Conservation (phyloP, 179 eudicot genomes). For the Amaranthus tricolor region DNA sequence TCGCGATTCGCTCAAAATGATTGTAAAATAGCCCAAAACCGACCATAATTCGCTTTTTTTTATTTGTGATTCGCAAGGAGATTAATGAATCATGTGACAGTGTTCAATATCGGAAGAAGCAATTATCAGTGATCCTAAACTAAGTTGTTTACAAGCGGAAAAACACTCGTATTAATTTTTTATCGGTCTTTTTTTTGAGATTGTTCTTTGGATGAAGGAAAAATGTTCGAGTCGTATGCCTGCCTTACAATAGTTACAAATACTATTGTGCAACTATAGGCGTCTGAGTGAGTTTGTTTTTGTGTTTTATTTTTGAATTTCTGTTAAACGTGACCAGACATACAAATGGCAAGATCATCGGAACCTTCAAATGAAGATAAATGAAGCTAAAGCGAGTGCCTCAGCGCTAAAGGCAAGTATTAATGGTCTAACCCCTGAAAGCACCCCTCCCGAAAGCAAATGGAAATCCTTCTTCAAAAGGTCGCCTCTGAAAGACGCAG, state of each 20-base stretch:
- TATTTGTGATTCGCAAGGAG: no score
- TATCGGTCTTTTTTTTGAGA: neutral
- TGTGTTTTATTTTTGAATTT: neutral
- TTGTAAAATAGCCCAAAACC: no score
- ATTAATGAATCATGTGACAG: no score
- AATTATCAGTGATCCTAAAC: neutral
- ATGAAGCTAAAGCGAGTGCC: constrained; percentile 76
- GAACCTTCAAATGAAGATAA: constrained; percentile 61
- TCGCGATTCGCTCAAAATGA: no score
- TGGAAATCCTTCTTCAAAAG: constrained; percentile 74
- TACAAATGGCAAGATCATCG: constrained; percentile 89
- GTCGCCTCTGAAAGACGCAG: constrained; percentile 59
- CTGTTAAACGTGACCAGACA: constrained; percentile 44
- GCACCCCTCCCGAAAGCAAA: constrained; percentile 59
- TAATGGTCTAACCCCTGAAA: constrained; percentile 44
- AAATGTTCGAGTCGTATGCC: neutral
- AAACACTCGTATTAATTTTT: neutral
- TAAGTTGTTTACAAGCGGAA: neutral
- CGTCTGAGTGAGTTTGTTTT: neutral
- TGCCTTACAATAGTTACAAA: no score
- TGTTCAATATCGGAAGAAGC: neutral
- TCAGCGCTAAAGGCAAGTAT: constrained; percentile 68
- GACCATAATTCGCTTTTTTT: no score
- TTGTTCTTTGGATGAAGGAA: neutral
- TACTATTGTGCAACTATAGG: neutral